Base-by-base conservation (phyloP, 805 yeast species). In the Metschnikowia peoriensis region DNA sequence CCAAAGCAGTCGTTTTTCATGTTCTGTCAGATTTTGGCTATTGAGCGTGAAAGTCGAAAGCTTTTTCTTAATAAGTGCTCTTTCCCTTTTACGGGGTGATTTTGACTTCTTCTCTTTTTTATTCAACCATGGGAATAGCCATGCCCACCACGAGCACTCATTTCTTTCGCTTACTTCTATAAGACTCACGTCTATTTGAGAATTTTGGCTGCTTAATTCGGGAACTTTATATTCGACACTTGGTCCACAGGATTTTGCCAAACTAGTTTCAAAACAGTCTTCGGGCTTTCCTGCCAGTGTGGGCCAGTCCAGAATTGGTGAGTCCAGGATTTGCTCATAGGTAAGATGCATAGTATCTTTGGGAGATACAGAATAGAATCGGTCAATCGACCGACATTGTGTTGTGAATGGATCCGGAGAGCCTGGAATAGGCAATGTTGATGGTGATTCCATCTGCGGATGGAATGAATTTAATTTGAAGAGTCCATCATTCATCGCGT, bases 361-460 rank as follows among this genome's bases (percentile, higher is more conserved):
- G 0, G 78, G 78, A 2, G 76, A 71, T 6, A 74, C 72, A 1
- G 77, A 69, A 53, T 71, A 73, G 29, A 72, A 56, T 48, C 66
- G 67, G 45, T 73, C 77, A 50, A 57, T 49, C 54, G 38, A 16
- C 10, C 50, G 46, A 32, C 28, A 52, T 44, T 51, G 54, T 41
- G 52, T 47, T 43, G 34, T 16, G 10, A n/a, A n/a, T 40, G 17
- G 27, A 7, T 46, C 43, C 34, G 32, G 15, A 35, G 53, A 9
- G 7, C 44, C 44, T 8, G 46, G 29, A 15, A 46, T 28, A 2
- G 52, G 38, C 15, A 48, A 28, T 0, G 16, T 38, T 15, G 38
- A 15, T 12, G 44, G 28, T 9, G 38, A n/a, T 6, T 40, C 17
- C 27, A 49, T 46, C 15, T 38, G 35, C 9, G 51, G 15, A 39